Evolutionary conservation across 805 yeast genomes (phyloP).

Genomic region (Scheffersomyces lignosus): DNA sequence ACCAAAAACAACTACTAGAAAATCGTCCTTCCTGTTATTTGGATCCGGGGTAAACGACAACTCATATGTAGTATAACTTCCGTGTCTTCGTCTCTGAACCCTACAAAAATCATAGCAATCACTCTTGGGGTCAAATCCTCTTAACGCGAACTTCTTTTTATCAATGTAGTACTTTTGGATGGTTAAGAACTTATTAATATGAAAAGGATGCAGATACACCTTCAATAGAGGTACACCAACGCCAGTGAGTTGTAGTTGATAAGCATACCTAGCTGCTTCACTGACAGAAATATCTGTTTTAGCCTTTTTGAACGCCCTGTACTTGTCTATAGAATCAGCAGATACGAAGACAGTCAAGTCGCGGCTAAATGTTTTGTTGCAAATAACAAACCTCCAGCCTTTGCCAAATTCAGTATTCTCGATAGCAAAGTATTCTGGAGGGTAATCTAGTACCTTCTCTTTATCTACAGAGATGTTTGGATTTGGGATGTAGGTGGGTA

Average conservation of each 20-base stretch:
- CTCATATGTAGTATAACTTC: not conserved
- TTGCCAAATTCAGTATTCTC: not conserved
- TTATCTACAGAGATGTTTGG: too few relatives aligned
- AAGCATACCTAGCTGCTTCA: not conserved
- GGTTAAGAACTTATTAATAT: constrained; percentile 1
- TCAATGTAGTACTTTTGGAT: not conserved
- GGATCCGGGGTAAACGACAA: constrained; percentile 1
- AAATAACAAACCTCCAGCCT: constrained; percentile 2
- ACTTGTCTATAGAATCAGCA: not conserved
- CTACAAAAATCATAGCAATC: constrained; percentile 3
- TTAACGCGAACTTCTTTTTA: not conserved
- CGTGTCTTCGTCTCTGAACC: constrained; percentile 2
- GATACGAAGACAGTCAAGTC: constrained; percentile 1
- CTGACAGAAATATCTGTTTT: too few relatives aligned
- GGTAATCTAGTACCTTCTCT: too few relatives aligned
- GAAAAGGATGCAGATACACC: not conserved
- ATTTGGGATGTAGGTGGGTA: too few relatives aligned
- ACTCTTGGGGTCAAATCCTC: constrained; percentile 1
- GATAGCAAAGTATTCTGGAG: not conserved
- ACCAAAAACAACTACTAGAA: constrained; percentile 4
- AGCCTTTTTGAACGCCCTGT: not conserved
- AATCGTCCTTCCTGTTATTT: not conserved
- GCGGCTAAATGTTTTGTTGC: not conserved
- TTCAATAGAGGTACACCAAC: not conserved
- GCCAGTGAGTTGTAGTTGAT: not conserved